A percentile compares a stretch with the other conserved stretches of the same genome.
These are phyloP conservation scores for Blastobotrys malaysiensis DNA, from an alignment of 1,139 yeast species.

Conservation along the genomic window DNA sequence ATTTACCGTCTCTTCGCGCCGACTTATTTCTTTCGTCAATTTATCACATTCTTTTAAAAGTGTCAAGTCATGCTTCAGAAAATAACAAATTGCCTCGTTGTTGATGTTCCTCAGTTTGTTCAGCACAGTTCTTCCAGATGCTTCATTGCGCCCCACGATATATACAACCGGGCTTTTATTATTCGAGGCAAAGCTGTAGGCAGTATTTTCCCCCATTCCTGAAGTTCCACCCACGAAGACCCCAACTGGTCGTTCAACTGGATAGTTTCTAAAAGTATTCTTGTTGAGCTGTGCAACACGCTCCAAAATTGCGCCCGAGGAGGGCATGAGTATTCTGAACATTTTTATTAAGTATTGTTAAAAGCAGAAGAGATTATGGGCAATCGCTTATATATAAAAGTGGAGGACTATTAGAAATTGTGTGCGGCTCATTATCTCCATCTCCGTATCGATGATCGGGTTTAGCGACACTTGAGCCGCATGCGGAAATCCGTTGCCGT, in stretches of 20 bases:
- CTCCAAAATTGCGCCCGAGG: neutral
- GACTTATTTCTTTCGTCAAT: conserved; percentile 18
- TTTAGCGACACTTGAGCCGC: neutral
- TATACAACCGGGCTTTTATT: conserved; percentile 27
- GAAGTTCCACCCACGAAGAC: conserved; percentile 32
- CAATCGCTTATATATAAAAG: too few species aligned
- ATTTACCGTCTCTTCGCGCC: conserved; percentile 26
- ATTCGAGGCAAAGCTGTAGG: conserved; percentile 27
- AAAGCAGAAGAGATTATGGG: too few species aligned
- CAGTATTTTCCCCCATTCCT: conserved; percentile 32
- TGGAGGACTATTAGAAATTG: too few species aligned
- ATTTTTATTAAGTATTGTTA: too few species aligned
- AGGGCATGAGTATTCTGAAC: neutral
- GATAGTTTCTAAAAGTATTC: neutral
- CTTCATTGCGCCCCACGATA: conserved; percentile 29
- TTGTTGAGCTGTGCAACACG: neutral
- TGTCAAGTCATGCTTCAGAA: conserved; percentile 24
- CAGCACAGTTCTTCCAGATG: conserved; percentile 21
- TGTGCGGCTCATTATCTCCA: neutral
- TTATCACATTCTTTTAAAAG: conserved; percentile 24
- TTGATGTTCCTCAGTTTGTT: conserved; percentile 20
- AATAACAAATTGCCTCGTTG: conserved; percentile 20
- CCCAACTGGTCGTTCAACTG: conserved; percentile 20
- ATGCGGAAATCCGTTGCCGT: neutral
- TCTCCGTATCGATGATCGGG: neutral